Evolutionary conservation across 73 alveolate genomes (phyloP), one percentile per base, ranked within the genome.

Genomic region (Vitrella brassicaformis): DNA sequence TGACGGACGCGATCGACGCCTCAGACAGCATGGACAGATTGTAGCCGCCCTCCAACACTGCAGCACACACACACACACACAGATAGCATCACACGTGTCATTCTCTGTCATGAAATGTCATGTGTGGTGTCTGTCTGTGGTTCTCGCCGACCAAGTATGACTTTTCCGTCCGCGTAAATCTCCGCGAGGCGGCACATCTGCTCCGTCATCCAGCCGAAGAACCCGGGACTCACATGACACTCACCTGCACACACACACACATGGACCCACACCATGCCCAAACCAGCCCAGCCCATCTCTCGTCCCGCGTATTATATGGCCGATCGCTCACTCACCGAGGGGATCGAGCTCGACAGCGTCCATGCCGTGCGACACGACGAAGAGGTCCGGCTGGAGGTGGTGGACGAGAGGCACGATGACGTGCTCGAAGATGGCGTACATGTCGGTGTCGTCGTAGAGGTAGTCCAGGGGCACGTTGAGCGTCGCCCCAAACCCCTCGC

Each of bases 401-500:
- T 39, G 56, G 56, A 39, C 14, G 56, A 14, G 14, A 4, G 14
- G 56, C 22, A 39, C 22, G 14, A 39, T 4, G 22, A 39, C 56
- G 14, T 39, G 22, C 56, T 39, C 22, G 14, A 39, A 39, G 4
- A 39, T 14, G 4, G 56, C 56, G 14, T 8, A 39, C 56, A 39
- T 39, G 56, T 39, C 56, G 14, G 56, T 39, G 56, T 39, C 56
- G 22, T 14, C 56, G 14, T 8, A 39, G 56, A 4, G 22, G 22
- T 39, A 8, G 4, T 39, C 56, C 22, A 39, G 56, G 56, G 97
- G 97, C n/a, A 92, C 82, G 72, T 87, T 84, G 25, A 92, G 78
- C 78, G 88, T 92, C 72, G 31, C 85, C 30, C 93, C 93, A 68
- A 82, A 71, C 4, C 96, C 97, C 69, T 85, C 79, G 0, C 87